Percentiles rank a stretch among this genome's conserved stretches.
Conservation (phyloP, 2,329 filamentous ascomycete species). For the Cercospora sesami region DNA sequence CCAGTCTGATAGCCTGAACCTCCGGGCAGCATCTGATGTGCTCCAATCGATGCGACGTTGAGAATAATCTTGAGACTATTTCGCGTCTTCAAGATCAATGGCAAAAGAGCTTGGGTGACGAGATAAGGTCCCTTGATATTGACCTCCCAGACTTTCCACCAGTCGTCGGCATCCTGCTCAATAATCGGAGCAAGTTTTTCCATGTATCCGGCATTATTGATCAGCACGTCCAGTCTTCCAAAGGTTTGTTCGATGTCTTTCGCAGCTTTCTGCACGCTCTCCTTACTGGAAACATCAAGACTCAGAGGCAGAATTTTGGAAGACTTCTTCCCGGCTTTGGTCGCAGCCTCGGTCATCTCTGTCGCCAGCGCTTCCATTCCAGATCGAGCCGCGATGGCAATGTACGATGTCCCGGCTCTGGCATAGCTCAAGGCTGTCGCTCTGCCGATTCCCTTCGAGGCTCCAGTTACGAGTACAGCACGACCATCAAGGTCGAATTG, state of each 20-base stretch:
- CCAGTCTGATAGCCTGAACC: slow-evolving; percentile 49
- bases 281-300: slow-evolving; percentile 47
- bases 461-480: slow-evolving; percentile 56
- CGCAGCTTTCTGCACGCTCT: slow-evolving; percentile 42
- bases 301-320: slow-evolving; percentile 47
- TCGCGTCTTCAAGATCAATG: slow-evolving; percentile 40
- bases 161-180: slow-evolving; percentile 4
- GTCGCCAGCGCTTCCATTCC: slow-evolving; percentile 42
- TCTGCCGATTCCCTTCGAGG: slow-evolving; percentile 44
- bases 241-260: slow-evolving; percentile 38
- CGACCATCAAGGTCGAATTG: slow-evolving; percentile 41
- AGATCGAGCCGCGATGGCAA: slow-evolving; percentile 58
- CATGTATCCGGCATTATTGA: slow-evolving; percentile 42
- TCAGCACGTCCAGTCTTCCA: slow-evolving; percentile 40
- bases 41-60: slow-evolving; percentile 46
- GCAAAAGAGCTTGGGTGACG: slow-evolving; percentile 47
- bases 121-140: slow-evolving; percentile 51
- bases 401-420: slow-evolving; percentile 53
- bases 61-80: slow-evolving; percentile 45
- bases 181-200: neutral
- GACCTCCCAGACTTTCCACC: slow-evolving; percentile 33
- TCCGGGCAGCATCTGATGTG: slow-evolving; percentile 31
- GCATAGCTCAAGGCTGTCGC: slow-evolving; percentile 58
- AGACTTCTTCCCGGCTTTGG: slow-evolving; percentile 38
- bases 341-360: slow-evolving; percentile 42